Evolutionary conservation across 352 stramenopile species (phyloP).

Genomic region (Nothophytophthora sp.): DNA sequence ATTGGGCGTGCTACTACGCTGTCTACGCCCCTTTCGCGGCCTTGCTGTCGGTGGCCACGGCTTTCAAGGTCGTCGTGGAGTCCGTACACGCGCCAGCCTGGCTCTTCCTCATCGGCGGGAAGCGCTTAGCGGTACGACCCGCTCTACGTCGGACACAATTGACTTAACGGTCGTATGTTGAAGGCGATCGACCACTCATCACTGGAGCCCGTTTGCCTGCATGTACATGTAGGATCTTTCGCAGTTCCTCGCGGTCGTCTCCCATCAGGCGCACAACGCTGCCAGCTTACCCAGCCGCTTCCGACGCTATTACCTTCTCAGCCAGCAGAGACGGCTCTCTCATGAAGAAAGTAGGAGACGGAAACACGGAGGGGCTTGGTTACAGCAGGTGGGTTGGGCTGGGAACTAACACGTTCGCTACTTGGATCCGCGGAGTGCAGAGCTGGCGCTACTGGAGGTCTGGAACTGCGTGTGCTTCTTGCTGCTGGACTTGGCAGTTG

Average conservation of each 20-base stretch:
- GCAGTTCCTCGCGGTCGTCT: constrained; percentile 39
- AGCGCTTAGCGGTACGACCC: constrained; percentile 34
- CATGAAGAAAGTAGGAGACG: constrained; percentile 34
- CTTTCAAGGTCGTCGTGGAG: constrained; percentile 15
- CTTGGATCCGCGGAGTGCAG: constrained; percentile 24
- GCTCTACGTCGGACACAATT: no score
- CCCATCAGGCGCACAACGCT: constrained; percentile 29
- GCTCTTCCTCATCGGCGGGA: constrained; percentile 27
- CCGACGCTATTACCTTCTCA: constrained; percentile 23
- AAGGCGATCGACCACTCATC: no score
- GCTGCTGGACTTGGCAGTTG: constrained; percentile 32
- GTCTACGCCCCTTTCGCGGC: constrained; percentile 22
- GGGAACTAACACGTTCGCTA: neutral
- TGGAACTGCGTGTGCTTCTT: constrained; percentile 36
- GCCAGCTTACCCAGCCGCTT: constrained; percentile 26
- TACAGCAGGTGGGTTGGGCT: neutral
- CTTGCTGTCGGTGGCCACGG: constrained; percentile 16
- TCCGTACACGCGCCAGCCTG: constrained; percentile 10
- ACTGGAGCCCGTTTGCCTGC: no score
- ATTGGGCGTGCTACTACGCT: constrained; percentile 24
- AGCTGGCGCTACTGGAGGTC: constrained; percentile 23
- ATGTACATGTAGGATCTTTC: constrained; percentile 56
- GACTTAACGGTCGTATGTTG: no score
- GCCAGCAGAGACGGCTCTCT: constrained; percentile 17
- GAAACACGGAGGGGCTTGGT: neutral